phyloP scores from a whole-genome alignment of 2,329 filamentous ascomycete genomes.

The Verticillium tricorpus region DNA sequence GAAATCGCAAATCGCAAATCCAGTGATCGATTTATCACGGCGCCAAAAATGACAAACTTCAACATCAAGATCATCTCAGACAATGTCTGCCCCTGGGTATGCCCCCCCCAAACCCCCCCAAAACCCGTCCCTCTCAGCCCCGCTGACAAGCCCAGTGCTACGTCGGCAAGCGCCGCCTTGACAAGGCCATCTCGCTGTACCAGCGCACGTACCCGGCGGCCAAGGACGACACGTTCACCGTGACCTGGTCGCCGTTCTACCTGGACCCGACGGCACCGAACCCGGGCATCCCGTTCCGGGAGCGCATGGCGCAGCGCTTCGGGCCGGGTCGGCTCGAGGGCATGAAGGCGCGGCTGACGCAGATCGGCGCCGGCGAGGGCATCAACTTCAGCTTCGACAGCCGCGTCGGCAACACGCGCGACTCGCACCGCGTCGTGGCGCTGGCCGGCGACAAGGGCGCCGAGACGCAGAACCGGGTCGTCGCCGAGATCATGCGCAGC shows the following conservation, averaged over 20 bases:
- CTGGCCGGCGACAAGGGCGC: slow-evolving; percentile 51
- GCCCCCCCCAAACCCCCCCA: slow-evolving; percentile 9
- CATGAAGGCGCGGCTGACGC: slow-evolving; percentile 52
- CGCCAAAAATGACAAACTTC: slow-evolving; percentile 61
- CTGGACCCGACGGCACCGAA: slow-evolving; percentile 62
- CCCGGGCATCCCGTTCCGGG: slow-evolving; percentile 37
- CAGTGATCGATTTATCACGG: slow-evolving; percentile 1
- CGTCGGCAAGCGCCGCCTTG: slow-evolving; percentile 71
- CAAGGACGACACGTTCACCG: slow-evolving; percentile 62
- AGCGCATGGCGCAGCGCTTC: slow-evolving; percentile 59
- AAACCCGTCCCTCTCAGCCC: not conserved
- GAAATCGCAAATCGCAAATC: not conserved
- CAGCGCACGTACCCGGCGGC: slow-evolving; percentile 55
- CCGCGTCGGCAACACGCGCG: slow-evolving; percentile 69
- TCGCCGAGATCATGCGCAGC: slow-evolving; percentile 58
- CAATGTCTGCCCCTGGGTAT: slow-evolving; percentile 65
- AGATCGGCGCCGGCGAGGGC: slow-evolving; percentile 59
- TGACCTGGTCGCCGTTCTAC: slow-evolving; percentile 77
- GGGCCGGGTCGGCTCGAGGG: slow-evolving; percentile 55
- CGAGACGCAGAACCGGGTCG: slow-evolving; percentile 53
- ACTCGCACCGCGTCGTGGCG: slow-evolving; percentile 74
- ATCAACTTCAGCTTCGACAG: slow-evolving; percentile 71
- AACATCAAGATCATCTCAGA: slow-evolving; percentile 77
- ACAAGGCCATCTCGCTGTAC: slow-evolving; percentile 65
- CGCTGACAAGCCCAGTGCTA: slow-evolving; percentile 55